Base-by-base conservation (phyloP, 257 asterid species). In the Leonotis leonurus region DNA sequence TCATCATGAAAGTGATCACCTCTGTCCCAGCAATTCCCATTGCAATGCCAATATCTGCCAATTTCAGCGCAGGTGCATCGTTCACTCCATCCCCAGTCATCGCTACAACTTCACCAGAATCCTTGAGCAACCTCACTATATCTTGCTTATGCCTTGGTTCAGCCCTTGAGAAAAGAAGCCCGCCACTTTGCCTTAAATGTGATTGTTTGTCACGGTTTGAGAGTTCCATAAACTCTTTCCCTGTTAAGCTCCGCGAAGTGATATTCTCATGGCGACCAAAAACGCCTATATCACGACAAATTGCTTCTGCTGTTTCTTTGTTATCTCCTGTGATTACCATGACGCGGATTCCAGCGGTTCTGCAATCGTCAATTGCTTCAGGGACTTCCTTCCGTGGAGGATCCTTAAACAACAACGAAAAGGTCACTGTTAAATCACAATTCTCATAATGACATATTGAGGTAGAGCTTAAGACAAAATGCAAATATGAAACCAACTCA, bases 11-110 rank as follows among this genome's bases (percentile, higher is more conserved):
- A 30, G 6, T 22, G 40, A n/a, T 65, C 52, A 87, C 99, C 97
- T 93, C 99, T 17, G 99, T 93, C 71, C 99, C 99, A 4, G 94
- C 53, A 63, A 93, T 93, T 54, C 99, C 99, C 99, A 93, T 93
- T 20, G 99, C 97, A 70, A 93, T 85, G 64, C 99, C 99, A 73
- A 89, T 93, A 77, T 93, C 99, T 27, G 99, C 99, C 75, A 89
- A 71, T 73, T 89, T 93, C 72, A 90, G 67, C 24, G 97, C 97
- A 55, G 97, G 97, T 21, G 97, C 97, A 70, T 90, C 97, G 62
- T 90, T 93, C 70, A 93, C 99, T 56, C 99, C 99, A 81, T 93
- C 99, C 41, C 99, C 99, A 18, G 99, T 93, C 99, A 93, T 93
- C 18, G 99, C 99, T 25, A 93, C 99, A 41, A 93, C 97, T 80